These are phyloP conservation scores for Eragrostis tef DNA, from an alignment of 202 grass and related monocot genomes.

Conservation along the genomic window DNA sequence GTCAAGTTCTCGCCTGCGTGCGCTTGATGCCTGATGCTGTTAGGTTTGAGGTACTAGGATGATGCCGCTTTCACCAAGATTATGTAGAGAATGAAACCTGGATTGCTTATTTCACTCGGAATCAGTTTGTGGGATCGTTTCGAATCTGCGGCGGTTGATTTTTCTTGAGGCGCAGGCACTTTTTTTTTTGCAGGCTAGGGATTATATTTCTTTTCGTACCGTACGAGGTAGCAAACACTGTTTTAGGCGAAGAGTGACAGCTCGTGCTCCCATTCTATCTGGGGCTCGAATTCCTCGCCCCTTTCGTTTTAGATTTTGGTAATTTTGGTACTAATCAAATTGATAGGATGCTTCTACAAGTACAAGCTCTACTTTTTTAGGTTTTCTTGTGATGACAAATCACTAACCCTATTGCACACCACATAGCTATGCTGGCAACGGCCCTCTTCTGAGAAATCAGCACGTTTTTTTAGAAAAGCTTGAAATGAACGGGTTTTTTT, in stretches of 20 bases:
- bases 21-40: conserved; percentile 24
- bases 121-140: conserved; percentile 1
- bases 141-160: not conserved
- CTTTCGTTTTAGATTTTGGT: conserved; percentile 23
- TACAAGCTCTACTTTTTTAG: not conserved
- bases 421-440: not conserved
- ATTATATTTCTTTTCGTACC: not conserved
- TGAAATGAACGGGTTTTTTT: not conserved
- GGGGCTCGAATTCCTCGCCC: not conserved
- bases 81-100: not conserved
- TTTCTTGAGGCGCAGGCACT: not conserved
- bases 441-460: not conserved
- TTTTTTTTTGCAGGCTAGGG: not conserved
- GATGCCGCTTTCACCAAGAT: not conserved
- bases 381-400: not conserved
- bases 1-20: conserved; percentile 13
- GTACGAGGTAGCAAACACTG: not conserved
- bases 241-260: conserved; percentile 5
- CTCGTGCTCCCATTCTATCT: not conserved
- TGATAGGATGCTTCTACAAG: conserved; percentile 1
- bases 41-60: not conserved
- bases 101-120: conserved; percentile 16
- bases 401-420: not conserved
- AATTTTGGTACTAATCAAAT: not conserved
- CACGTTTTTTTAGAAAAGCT: conserved; percentile 7